Conservation (phyloP, 1,139 yeast species). For the Oligophagozyma castellii region DNA sequence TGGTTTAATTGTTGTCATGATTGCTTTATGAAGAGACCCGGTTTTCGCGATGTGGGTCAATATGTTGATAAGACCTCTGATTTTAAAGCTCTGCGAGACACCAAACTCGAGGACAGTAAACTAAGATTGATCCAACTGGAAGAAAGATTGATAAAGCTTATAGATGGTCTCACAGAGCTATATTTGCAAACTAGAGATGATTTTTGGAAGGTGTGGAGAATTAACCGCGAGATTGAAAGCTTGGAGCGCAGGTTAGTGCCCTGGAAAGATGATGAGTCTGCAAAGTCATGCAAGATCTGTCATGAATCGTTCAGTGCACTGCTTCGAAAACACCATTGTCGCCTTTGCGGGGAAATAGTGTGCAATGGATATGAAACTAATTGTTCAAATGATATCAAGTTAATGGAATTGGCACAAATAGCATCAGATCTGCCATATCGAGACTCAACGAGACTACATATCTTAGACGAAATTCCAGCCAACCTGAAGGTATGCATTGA, state of each 20-base stretch:
- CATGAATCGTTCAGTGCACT: constrained; percentile 39
- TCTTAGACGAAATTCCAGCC: constrained; percentile 16
- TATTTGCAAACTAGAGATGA: constrained; percentile 10
- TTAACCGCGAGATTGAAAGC: constrained; percentile 19
- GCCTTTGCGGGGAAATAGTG: constrained; percentile 70
- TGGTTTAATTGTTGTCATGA: constrained; percentile 60
- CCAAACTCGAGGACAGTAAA: constrained; percentile 28
- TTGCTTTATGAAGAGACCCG: constrained; percentile 48
- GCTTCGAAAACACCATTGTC: constrained; percentile 73
- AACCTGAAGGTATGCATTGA: constrained; percentile 46
- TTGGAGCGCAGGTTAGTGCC: constrained; percentile 42
- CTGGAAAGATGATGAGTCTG: constrained; percentile 53
- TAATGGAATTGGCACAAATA: constrained; percentile 27
- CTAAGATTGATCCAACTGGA: constrained; percentile 47
- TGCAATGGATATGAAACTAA: constrained; percentile 52
- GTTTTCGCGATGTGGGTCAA: constrained; percentile 33
- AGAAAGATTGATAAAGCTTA: constrained; percentile 43
- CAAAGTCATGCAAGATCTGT: constrained; percentile 53
- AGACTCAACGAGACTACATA: too few species aligned
- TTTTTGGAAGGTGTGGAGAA: constrained; percentile 14
- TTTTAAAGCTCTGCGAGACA: constrained; percentile 33
- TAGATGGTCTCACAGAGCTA: constrained; percentile 20
- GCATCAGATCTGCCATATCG: constrained; percentile 20
- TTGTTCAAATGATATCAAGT: constrained; percentile 66
- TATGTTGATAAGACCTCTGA: constrained; percentile 32